These are phyloP conservation scores for Pleurotus pulmonarius DNA, from an alignment of 768 basidiomycete genomes.

Conservation along the genomic window DNA sequence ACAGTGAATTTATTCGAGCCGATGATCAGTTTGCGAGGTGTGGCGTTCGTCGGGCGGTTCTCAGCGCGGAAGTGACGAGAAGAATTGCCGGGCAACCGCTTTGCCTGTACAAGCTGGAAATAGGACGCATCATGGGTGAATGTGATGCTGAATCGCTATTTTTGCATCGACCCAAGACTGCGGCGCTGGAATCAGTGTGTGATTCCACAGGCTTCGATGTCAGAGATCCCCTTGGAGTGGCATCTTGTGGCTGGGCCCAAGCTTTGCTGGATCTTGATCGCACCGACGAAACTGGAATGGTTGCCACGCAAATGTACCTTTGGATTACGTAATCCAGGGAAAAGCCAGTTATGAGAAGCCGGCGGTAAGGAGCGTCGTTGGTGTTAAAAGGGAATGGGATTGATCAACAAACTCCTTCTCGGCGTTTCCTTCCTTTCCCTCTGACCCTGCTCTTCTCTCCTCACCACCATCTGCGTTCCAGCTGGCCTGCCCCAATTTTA, in stretches of 20 bases:
- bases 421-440: conserved; percentile 12
- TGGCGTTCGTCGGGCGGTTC: background rate
- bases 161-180: background rate
- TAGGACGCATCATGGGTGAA: background rate
- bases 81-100: background rate
- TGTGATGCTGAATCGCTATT: background rate
- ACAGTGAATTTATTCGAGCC: background rate
- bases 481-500: background rate
- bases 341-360: conserved; percentile 6
- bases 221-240: background rate
- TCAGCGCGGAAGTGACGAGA: background rate
- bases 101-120: background rate
- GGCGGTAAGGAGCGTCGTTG: conserved; percentile 9
- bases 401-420: conserved; percentile 19
- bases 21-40: background rate
- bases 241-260: background rate
- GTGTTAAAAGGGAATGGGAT: conserved; percentile 16
- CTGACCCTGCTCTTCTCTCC: conserved; percentile 9
- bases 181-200: background rate
- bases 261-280: background rate
- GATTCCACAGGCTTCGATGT: background rate
- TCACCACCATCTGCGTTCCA: conserved; percentile 10
- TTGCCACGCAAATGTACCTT: conserved; percentile 7
- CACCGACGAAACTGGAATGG: background rate
- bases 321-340: conserved; percentile 7